phyloP scores from a whole-genome alignment of 164 flowering plant genomes.

The Chloranthus sessilifolius region DNA sequence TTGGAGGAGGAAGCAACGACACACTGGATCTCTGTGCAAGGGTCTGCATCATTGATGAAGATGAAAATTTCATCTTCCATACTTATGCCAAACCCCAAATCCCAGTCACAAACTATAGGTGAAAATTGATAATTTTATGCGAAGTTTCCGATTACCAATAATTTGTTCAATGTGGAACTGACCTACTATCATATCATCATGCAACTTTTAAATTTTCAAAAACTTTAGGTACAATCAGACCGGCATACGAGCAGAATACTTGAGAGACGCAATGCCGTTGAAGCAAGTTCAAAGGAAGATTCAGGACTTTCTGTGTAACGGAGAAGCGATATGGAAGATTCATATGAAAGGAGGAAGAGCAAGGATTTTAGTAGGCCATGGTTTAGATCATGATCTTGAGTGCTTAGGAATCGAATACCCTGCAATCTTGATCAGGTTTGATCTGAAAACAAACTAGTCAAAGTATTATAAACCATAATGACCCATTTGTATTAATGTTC shows the following conservation, averaged over 20 bases:
- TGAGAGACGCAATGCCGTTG: constrained; percentile 72
- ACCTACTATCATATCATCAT: no score
- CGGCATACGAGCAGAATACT: constrained; percentile 66
- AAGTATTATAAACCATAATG: no score
- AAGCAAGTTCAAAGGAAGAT: constrained; percentile 63
- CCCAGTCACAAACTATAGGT: constrained; percentile 80
- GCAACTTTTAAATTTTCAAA: no score
- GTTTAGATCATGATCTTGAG: constrained; percentile 76
- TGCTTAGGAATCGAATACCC: constrained; percentile 75
- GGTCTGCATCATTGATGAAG: constrained; percentile 78
- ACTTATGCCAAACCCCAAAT: constrained; percentile 65
- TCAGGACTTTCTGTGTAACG: constrained; percentile 82
- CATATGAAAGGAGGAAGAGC: constrained; percentile 64
- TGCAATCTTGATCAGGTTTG: constrained; percentile 55
- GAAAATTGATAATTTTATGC: no score
- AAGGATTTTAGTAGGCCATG: constrained; percentile 89
- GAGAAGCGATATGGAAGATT: constrained; percentile 79
- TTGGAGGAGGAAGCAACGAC: constrained; percentile 91
- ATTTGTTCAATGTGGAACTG: no score
- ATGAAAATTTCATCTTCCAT: constrained; percentile 66
- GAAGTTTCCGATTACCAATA: no score
- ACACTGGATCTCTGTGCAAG: constrained; percentile 74
- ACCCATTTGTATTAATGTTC: no score
- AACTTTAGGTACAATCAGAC: constrained; percentile 63
- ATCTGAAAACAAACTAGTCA: no score